A percentile compares a stretch with the other conserved stretches of the same genome.
These are phyloP conservation scores for Calvatia gigantea DNA, from an alignment of 768 basidiomycete species.

Conservation along the genomic window DNA sequence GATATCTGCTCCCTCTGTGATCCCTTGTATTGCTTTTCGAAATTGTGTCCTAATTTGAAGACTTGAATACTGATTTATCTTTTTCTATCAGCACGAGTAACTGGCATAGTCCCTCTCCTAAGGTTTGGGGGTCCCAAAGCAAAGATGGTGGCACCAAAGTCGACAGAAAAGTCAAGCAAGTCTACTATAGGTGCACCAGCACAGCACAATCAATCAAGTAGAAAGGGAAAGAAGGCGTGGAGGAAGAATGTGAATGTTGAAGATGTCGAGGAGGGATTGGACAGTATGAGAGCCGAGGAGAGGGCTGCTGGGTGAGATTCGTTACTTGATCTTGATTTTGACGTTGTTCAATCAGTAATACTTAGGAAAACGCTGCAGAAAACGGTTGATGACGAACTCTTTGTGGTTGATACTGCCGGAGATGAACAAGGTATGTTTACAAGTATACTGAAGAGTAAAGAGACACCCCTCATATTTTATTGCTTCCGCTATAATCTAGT, in stretches of 20 bases:
- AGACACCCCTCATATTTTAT: neutral
- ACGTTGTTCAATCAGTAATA: neutral
- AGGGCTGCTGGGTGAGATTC: slow-evolving; percentile 66
- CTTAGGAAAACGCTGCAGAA: slow-evolving; percentile 64
- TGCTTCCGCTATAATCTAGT: slow-evolving; percentile 34
- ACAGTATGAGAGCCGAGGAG: slow-evolving; percentile 78
- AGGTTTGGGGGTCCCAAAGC: neutral
- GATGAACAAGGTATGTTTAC: slow-evolving; percentile 61
- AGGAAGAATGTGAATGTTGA: slow-evolving; percentile 88
- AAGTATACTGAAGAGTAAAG: neutral
- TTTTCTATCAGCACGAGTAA: neutral
- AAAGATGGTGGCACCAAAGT: slow-evolving; percentile 4
- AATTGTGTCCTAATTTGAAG: neutral
- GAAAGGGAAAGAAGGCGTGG: slow-evolving; percentile 94
- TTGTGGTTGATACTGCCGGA: slow-evolving; percentile 76
- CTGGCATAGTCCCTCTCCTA: neutral
- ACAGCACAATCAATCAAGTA: slow-evolving; percentile 64
- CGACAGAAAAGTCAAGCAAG: slow-evolving; percentile 19
- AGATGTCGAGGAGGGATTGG: slow-evolving; percentile 73
- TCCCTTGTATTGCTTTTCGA: too few species aligned
- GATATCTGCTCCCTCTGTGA: neutral
- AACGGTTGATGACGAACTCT: slow-evolving; percentile 70
- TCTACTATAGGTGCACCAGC: slow-evolving; percentile 51
- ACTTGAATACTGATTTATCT: neutral
- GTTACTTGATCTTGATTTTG: neutral